These are phyloP conservation scores for Metschnikowia colocasiae DNA, from an alignment of 805 yeast species.

Conservation along the genomic window DNA sequence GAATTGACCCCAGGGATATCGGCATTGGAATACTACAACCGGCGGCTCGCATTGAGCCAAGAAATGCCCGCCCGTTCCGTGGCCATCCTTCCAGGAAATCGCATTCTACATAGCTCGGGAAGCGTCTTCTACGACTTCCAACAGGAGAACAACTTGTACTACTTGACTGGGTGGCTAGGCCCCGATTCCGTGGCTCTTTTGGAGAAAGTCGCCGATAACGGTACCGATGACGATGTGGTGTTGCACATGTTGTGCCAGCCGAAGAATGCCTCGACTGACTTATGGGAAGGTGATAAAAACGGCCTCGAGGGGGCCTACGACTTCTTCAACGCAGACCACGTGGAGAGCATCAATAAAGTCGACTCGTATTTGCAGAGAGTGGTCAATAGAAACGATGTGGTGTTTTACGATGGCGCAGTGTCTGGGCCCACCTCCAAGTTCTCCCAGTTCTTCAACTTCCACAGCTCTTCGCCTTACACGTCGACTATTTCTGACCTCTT, in stretches of 20 bases:
- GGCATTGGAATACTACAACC: constrained; percentile 72
- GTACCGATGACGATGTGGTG: constrained; percentile 45
- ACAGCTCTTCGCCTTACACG: constrained; percentile 6
- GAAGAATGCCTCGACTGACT: constrained; percentile 69
- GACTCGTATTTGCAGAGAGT: constrained; percentile 44
- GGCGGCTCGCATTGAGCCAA: constrained; percentile 60
- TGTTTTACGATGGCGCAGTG: constrained; percentile 49
- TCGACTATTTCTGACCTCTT: constrained; percentile 21
- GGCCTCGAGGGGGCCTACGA: constrained; percentile 81
- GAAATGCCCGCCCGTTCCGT: constrained; percentile 59
- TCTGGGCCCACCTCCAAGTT: constrained; percentile 11
- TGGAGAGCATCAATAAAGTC: constrained; percentile 48
- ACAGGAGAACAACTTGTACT: constrained; percentile 84
- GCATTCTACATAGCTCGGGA: constrained; percentile 78
- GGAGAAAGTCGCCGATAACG: constrained; percentile 54
- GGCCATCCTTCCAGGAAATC: constrained; percentile 71
- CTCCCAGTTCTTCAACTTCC: constrained; percentile 20
- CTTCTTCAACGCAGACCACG: constrained; percentile 82
- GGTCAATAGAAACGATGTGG: constrained; percentile 44
- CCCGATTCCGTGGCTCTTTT: constrained; percentile 72
- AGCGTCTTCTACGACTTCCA: constrained; percentile 89
- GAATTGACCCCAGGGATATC: constrained; percentile 85
- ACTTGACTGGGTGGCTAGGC: constrained; percentile 89
- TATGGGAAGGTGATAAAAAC: constrained; percentile 94
- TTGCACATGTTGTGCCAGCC: constrained; percentile 86